Conservation (phyloP, 106 monocot genomes). For the Ottelia alismoides region DNA sequence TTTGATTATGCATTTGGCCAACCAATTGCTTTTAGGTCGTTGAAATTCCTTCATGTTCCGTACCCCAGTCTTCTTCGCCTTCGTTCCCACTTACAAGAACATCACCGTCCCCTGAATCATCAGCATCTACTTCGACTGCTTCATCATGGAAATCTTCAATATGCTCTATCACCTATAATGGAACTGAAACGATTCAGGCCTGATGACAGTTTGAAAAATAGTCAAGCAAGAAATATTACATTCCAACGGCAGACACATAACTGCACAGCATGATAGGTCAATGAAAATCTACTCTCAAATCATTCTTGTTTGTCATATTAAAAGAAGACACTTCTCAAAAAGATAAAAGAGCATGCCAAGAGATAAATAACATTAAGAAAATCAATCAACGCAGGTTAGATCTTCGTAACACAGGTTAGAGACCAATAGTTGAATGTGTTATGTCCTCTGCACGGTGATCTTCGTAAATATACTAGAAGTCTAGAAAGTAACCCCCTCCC, state of each 20-base stretch:
- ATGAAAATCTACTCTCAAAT: not conserved
- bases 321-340: not conserved
- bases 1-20: constrained; percentile 32
- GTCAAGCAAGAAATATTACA: not conserved
- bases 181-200: no score
- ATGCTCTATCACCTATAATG: constrained; percentile 8
- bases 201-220: no score
- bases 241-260: not conserved
- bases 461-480: no score
- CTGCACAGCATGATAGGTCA: not conserved
- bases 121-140: constrained; percentile 42
- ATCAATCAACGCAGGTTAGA: no score
- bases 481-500: no score
- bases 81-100: constrained; percentile 51
- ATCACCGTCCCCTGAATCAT: constrained; percentile 40
- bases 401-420: no score
- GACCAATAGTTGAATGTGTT: no score
- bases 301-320: not conserved
- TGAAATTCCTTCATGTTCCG: constrained; percentile 49
- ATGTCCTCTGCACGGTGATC: no score
- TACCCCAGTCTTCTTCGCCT: constrained; percentile 62
- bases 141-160: constrained; percentile 35
- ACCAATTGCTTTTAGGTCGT: constrained; percentile 57
- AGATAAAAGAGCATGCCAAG: not conserved
- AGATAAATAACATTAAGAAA: no score